phyloP scores from a whole-genome alignment of 768 basidiomycete genomes.

The Trametes sanguinea region DNA sequence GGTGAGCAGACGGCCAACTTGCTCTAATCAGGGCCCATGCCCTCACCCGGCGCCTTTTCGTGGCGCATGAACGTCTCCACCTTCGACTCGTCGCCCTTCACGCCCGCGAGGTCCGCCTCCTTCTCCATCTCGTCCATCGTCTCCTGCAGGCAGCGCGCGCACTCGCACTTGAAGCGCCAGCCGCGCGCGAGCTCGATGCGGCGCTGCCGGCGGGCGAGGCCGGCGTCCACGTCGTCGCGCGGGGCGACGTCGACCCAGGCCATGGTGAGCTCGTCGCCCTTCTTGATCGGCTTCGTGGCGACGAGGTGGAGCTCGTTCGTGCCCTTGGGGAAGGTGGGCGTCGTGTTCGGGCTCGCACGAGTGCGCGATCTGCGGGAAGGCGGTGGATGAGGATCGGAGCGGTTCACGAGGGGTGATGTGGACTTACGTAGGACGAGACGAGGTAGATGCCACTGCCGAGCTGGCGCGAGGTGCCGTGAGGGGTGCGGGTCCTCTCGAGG shows the following conservation, averaged over 20 bases:
- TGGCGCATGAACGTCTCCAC: conserved; percentile 40
- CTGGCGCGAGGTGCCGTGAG: conserved; percentile 73
- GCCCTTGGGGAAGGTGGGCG: conserved; percentile 64
- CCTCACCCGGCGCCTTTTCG: conserved; percentile 20
- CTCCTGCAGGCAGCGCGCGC: conserved; percentile 65
- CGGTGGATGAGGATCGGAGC: neutral
- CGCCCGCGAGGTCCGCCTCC: conserved; percentile 33
- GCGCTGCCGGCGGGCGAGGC: conserved; percentile 62
- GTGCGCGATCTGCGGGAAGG: conserved; percentile 54
- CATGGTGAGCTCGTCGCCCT: conserved; percentile 75
- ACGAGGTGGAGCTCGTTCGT: conserved; percentile 72
- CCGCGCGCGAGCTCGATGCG: conserved; percentile 76
- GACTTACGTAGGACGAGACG: conserved; percentile 69
- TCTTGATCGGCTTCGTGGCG: conserved; percentile 65
- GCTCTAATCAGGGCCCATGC: conserved; percentile 18
- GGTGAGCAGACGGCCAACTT: neutral
- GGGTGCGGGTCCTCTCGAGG: conserved; percentile 73
- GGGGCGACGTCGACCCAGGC: conserved; percentile 73
- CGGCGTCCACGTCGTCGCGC: conserved; percentile 50
- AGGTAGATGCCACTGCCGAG: conserved; percentile 75
- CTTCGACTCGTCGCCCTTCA: conserved; percentile 53
- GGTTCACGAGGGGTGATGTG: neutral
- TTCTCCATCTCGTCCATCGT: conserved; percentile 21
- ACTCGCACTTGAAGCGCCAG: conserved; percentile 80
- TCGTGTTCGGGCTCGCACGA: conserved; percentile 72